Evolutionary conservation across 2,329 filamentous ascomycete species (phyloP).

Genomic region (Hypoxylon sp.): DNA sequence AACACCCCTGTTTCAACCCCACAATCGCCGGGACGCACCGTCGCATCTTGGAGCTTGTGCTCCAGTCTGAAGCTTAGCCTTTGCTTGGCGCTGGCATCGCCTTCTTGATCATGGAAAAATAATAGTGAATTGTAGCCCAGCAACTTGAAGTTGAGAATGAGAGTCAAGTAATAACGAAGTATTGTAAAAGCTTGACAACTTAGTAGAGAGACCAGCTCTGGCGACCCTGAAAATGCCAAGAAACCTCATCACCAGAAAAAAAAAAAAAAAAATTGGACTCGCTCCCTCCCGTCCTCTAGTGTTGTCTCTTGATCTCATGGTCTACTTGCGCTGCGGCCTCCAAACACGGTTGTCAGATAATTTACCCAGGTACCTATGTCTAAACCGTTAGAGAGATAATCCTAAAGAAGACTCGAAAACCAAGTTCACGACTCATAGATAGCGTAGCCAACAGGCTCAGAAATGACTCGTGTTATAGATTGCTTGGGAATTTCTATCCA

Average conservation of each 20-base stretch:
- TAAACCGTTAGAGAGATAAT: too few relatives aligned
- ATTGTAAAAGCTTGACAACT: not conserved
- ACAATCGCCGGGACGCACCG: conserved; percentile 32
- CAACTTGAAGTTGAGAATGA: not conserved
- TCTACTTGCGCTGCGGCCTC: not conserved
- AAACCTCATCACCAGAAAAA: not conserved
- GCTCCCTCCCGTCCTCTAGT: not conserved
- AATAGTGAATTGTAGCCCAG: conserved; percentile 7
- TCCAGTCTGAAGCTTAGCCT: conserved; percentile 41
- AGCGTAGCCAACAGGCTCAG: not conserved
- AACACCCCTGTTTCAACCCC: conserved; percentile 33
- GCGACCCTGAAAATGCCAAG: not conserved
- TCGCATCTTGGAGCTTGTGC: conserved; percentile 20
- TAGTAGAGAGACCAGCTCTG: not conserved
- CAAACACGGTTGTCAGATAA: too few relatives aligned
- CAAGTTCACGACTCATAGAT: not conserved
- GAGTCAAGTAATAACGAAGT: not conserved
- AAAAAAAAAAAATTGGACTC: not conserved
- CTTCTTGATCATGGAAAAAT: not conserved
- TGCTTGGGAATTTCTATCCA: conserved; percentile 25
- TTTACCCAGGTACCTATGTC: too few relatives aligned
- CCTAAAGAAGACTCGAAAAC: not conserved
- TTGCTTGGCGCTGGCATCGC: conserved; percentile 29
- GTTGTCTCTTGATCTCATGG: not conserved
- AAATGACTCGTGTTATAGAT: conserved; percentile 27